Conservation (phyloP, 2,329 filamentous ascomycete genomes). For the Epichloe gansuensis region DNA sequence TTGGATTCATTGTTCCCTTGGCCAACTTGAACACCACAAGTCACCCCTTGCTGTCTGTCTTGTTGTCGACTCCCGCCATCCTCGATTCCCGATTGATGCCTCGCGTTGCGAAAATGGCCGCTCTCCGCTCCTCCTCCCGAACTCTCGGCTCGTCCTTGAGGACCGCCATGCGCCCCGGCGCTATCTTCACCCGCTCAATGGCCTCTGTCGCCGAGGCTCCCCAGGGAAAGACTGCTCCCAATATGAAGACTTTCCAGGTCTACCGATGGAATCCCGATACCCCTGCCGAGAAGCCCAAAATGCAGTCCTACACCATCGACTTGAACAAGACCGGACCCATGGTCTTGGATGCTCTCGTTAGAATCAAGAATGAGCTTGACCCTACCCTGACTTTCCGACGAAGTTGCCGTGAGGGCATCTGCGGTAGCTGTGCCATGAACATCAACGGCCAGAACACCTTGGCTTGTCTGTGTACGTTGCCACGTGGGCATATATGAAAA, state of each 20-base stretch:
- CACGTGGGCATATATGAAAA: neutral
- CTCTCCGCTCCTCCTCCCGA: conserved; percentile 46
- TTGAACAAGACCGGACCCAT: conserved; percentile 98
- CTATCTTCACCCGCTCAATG: conserved; percentile 38
- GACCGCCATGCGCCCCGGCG: conserved; percentile 26
- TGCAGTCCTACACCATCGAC: conserved; percentile 92
- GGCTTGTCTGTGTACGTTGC: conserved; percentile 80
- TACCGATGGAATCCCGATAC: conserved; percentile 97
- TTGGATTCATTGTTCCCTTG: neutral
- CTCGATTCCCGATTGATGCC: neutral
- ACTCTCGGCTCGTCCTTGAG: conserved; percentile 34
- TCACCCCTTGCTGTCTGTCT: neutral
- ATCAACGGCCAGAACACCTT: conserved; percentile 98
- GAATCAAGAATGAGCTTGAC: conserved; percentile 98
- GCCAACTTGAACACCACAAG: neutral
- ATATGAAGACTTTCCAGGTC: conserved; percentile 91
- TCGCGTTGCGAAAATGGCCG: conserved; percentile 35
- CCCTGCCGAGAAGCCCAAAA: conserved; percentile 81
- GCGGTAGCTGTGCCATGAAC: conserved; percentile 98
- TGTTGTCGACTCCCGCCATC: neutral
- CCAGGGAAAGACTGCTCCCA: conserved; percentile 50
- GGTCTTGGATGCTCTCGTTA: conserved; percentile 91
- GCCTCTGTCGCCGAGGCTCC: conserved; percentile 46
- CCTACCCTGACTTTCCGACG: conserved; percentile 91
- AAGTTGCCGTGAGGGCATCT: conserved; percentile 96